Evolutionary conservation across 257 asterid species (phyloP).

Genomic region (Craterostigma plantagineum): DNA sequence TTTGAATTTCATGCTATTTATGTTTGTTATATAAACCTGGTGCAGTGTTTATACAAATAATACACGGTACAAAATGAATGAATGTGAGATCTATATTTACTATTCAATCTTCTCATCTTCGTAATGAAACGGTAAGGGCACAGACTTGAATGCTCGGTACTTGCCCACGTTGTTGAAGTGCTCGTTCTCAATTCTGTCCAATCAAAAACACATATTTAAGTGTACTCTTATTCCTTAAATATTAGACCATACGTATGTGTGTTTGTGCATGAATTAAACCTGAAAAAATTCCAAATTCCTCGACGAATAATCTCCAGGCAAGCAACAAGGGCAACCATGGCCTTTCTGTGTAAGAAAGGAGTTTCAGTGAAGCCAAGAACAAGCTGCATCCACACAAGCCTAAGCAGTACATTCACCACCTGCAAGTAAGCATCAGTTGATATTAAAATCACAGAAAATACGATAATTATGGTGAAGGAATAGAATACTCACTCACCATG

Average conservation of each 20-base stretch:
- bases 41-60: too few relatives aligned
- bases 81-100: neutral
- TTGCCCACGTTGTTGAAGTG: slow-evolving; percentile 71
- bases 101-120: slow-evolving; percentile 29
- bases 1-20: too few relatives aligned
- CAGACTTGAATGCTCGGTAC: slow-evolving; percentile 48
- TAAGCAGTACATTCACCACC: slow-evolving; percentile 47
- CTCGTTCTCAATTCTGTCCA: slow-evolving; percentile 64
- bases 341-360: slow-evolving; percentile 34
- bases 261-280: slow-evolving; percentile 18
- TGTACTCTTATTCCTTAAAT: neutral
- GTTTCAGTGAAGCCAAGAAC: slow-evolving; percentile 33
- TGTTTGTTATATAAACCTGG: too few relatives aligned
- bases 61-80: too few relatives aligned
- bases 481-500: too few relatives aligned
- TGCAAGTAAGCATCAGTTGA: slow-evolving; percentile 12
- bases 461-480: neutral
- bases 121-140: slow-evolving; percentile 71
- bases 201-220: neutral
- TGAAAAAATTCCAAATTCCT: slow-evolving; percentile 85
- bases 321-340: slow-evolving; percentile 40
- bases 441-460: neutral
- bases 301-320: slow-evolving; percentile 74
- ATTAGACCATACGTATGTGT: neutral
- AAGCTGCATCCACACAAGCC: slow-evolving; percentile 87